Evolutionary conservation across 2,329 filamentous ascomycete species (phyloP).

Genomic region (Clonostachys byssicola): DNA sequence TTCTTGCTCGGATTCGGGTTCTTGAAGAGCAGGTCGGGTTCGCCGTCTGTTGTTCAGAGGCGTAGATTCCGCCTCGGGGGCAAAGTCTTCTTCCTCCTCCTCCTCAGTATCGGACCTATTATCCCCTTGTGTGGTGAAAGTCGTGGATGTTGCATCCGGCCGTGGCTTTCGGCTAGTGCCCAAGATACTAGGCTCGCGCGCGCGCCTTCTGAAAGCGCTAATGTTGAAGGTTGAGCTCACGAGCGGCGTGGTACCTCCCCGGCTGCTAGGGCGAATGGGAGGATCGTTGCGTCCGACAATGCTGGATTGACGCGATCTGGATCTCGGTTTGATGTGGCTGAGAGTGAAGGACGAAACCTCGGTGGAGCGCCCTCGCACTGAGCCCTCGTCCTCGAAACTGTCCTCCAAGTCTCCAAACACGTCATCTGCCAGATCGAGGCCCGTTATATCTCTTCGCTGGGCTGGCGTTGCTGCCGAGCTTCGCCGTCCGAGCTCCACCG

Average conservation of each 20-base stretch:
- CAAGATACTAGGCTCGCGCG: slow-evolving; percentile 58
- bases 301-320: slow-evolving; percentile 43
- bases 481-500: not conserved
- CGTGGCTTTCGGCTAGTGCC: slow-evolving; percentile 42
- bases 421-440: slow-evolving; percentile 27
- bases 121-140: slow-evolving; percentile 8
- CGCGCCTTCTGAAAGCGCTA: slow-evolving; percentile 51
- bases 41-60: slow-evolving; percentile 46
- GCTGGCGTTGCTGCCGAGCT: slow-evolving; percentile 6
- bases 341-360: slow-evolving; percentile 28
- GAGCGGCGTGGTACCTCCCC: slow-evolving; percentile 39
- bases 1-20: slow-evolving; percentile 15
- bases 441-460: slow-evolving; percentile 12
- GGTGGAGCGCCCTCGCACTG: slow-evolving; percentile 22
- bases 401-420: slow-evolving; percentile 39
- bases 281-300: slow-evolving; percentile 45
- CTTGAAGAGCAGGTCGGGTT: slow-evolving; percentile 18
- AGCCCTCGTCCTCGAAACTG: slow-evolving; percentile 34
- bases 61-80: slow-evolving; percentile 64
- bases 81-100: slow-evolving; percentile 46
- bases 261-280: slow-evolving; percentile 48
- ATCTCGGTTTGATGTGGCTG: slow-evolving; percentile 28
- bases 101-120: slow-evolving; percentile 34
- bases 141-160: not conserved
- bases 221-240: slow-evolving; percentile 50